Percentiles rank a stretch among this genome's conserved stretches.
Conservation (phyloP, 2,329 filamentous ascomycete species). For the Penicillium sclerotiorum region DNA sequence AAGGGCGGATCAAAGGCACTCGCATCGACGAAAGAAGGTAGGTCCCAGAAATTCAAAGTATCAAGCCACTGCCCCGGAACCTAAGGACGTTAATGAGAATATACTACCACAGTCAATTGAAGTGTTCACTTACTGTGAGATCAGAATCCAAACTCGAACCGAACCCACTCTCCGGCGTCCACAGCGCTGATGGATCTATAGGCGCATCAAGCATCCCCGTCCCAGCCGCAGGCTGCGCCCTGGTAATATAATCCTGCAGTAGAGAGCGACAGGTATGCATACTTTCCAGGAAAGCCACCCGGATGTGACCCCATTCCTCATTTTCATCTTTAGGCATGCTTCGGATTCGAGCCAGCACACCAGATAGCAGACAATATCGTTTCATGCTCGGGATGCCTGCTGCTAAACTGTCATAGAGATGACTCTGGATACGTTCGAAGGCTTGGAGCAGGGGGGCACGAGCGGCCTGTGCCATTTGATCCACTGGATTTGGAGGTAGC, state of each 20-base stretch:
- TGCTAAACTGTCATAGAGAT: conserved; percentile 12
- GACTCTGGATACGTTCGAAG: conserved; percentile 9
- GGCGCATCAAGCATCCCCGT: neutral
- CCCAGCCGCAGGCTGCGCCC: neutral
- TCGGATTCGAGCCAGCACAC: conserved; percentile 15
- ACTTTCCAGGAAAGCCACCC: conserved; percentile 10
- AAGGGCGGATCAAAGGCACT: conserved; percentile 9
- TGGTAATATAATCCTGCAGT: conserved; percentile 12
- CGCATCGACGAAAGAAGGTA: conserved; percentile 11
- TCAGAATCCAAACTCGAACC: conserved; percentile 15
- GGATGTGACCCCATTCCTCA: conserved; percentile 5
- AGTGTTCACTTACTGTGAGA: conserved; percentile 7
- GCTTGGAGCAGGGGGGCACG: conserved; percentile 10
- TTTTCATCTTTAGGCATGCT: conserved; percentile 4
- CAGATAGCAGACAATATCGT: conserved; percentile 14
- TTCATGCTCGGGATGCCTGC: conserved; percentile 22
- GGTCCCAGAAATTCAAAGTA: conserved; percentile 19
- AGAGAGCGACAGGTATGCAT: conserved; percentile 13
- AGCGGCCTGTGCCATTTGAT: conserved; percentile 9
- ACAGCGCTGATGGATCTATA: neutral
- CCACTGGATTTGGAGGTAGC: neutral
- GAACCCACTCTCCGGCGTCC: conserved; percentile 18
- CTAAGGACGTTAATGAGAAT: conserved; percentile 4
- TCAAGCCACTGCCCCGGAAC: conserved; percentile 12
- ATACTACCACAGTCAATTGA: neutral